Conservation (phyloP, 192 early-diverging fungal species). For the Fimicolochytrium jonesii region DNA sequence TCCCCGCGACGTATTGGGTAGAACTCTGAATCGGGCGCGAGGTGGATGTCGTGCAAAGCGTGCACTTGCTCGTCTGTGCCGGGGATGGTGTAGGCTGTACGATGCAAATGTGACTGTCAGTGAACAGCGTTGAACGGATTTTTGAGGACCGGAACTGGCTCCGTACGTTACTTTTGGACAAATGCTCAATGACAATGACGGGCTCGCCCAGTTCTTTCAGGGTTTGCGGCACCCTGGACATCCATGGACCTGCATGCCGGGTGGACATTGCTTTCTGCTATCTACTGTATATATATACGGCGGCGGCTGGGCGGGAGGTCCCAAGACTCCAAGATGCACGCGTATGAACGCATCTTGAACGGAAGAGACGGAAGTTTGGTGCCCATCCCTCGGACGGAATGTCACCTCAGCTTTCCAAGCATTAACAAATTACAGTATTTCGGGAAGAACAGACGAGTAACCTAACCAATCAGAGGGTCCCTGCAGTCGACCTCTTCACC, state of each 20-base stretch:
- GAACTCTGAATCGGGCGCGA: slow-evolving; percentile 26
- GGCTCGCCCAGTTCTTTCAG: slow-evolving; percentile 24
- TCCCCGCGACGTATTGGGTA: slow-evolving; percentile 31
- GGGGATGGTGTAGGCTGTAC: slow-evolving; percentile 21
- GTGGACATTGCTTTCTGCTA: too few relatives aligned
- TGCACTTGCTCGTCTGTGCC: slow-evolving; percentile 19
- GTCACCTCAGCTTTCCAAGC: too few relatives aligned
- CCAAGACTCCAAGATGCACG: too few relatives aligned
- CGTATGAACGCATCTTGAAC: too few relatives aligned
- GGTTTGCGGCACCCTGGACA: slow-evolving; percentile 4
- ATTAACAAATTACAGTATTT: too few relatives aligned
- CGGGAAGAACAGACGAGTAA: too few relatives aligned
- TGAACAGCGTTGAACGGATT: not conserved
- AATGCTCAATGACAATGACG: slow-evolving; percentile 17
- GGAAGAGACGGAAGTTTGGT: too few relatives aligned
- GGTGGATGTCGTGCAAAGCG: slow-evolving; percentile 32
- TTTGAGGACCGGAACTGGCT: not conserved
- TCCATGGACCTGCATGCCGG: too few relatives aligned
- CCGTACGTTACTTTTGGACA: slow-evolving; percentile 14
- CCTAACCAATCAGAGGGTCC: too few relatives aligned
- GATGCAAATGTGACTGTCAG: not conserved
- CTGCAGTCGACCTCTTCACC: not conserved
- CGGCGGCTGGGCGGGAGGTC: too few relatives aligned
- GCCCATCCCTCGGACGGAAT: too few relatives aligned
- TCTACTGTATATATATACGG: too few relatives aligned